phyloP scores from a whole-genome alignment of 1,284 basidiomycete genomes.

The Microstroma glucosiphilum region DNA sequence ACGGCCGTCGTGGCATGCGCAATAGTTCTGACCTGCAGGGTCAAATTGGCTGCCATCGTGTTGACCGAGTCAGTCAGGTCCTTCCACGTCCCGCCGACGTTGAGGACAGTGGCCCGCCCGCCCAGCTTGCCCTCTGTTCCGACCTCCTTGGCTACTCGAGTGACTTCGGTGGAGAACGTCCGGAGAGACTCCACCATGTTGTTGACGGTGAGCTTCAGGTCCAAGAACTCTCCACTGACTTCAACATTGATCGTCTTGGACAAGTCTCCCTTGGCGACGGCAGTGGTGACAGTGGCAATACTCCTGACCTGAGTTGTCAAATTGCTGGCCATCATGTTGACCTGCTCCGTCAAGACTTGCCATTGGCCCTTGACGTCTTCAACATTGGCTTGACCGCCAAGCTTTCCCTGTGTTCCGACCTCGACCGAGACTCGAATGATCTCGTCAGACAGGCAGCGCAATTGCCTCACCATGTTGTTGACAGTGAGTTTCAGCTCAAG shows the following conservation, averaged over 20 bases:
- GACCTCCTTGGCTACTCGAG: conserved; percentile 50
- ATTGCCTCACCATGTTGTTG: conserved; percentile 50
- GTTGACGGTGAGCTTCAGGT: conserved; percentile 48
- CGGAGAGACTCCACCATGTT: conserved; percentile 51
- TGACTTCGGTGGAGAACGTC: conserved; percentile 51
- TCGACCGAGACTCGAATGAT: conserved; percentile 67
- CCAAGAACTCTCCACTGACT: conserved; percentile 48
- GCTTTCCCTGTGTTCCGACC: conserved; percentile 81
- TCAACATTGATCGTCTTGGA: conserved; percentile 51
- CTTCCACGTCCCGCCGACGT: conserved; percentile 52
- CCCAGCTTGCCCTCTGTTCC: conserved; percentile 51
- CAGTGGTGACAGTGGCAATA: conserved; percentile 47
- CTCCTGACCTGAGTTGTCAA: conserved; percentile 79
- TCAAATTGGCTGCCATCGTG: conserved; percentile 64
- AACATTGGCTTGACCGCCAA: conserved; percentile 79
- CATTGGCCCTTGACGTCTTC: conserved; percentile 55
- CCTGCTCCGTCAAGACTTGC: conserved; percentile 51
- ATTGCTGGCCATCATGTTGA: conserved; percentile 58
- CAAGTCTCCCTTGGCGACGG: conserved; percentile 47
- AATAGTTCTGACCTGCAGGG: conserved; percentile 88
- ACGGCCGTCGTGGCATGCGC: conserved; percentile 93
- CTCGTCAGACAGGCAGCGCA: conserved; percentile 47
- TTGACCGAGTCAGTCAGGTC: conserved; percentile 76
- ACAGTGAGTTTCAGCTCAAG: conserved; percentile 68
- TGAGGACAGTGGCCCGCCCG: conserved; percentile 49